phyloP scores from a whole-genome alignment of 345 rosid species.

The Fremontodendron californicum region DNA sequence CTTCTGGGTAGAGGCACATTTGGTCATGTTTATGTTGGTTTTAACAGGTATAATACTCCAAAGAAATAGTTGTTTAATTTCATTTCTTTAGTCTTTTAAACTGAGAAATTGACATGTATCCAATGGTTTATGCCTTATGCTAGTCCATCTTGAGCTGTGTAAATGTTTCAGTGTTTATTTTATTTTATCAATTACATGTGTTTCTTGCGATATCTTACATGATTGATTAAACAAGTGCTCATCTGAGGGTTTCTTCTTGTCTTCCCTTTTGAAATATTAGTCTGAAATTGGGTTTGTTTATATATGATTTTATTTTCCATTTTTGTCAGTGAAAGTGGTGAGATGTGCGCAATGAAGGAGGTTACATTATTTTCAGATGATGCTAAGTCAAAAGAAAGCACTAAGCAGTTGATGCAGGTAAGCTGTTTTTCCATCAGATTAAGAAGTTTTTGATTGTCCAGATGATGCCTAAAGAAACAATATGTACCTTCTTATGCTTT shows the following conservation, averaged over 20 bases:
- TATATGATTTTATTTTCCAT: conserved; percentile 13
- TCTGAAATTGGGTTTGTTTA: neutral
- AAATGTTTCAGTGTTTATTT: neutral
- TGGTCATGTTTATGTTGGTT: conserved; percentile 75
- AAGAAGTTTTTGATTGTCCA: conserved; percentile 1
- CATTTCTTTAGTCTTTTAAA: neutral
- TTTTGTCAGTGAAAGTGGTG: conserved; percentile 48
- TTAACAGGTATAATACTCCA: conserved; percentile 48
- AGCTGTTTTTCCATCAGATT: neutral
- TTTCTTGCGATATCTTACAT: neutral
- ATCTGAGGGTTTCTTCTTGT: neutral
- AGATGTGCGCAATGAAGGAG: conserved; percentile 72
- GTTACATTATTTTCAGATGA: conserved; percentile 55
- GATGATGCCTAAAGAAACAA: neutral
- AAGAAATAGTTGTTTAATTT: neutral
- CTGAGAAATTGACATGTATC: neutral
- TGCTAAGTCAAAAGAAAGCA: conserved; percentile 64
- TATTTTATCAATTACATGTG: conserved; percentile 6
- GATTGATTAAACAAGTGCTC: neutral
- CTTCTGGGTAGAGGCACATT: conserved; percentile 78
- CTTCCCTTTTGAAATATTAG: neutral
- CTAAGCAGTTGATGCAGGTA: conserved; percentile 63
- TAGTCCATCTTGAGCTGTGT: neutral
- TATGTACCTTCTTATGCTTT: neutral
- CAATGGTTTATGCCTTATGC: neutral